phyloP scores from a whole-genome alignment of 2,329 filamentous ascomycete species.

The Emergomyces pasteurianus region DNA sequence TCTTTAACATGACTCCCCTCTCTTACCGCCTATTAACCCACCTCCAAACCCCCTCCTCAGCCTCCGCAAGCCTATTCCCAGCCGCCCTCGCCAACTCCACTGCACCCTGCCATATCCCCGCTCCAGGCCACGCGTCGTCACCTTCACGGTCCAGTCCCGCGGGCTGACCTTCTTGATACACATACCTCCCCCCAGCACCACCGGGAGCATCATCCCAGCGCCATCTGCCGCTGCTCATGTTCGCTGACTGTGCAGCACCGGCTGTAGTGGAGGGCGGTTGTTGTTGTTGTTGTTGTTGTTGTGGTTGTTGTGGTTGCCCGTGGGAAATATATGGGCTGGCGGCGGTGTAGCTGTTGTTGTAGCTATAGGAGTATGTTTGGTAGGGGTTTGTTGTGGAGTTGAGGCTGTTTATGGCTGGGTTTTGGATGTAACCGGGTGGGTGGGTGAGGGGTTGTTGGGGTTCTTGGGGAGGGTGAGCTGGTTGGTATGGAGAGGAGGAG shows the following conservation, averaged over 20 bases:
- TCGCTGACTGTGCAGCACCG: background rate
- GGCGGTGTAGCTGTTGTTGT: background rate
- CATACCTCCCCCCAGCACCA: conserved; percentile 10
- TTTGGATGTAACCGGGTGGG: conserved; percentile 22
- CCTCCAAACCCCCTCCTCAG: conserved; percentile 35
- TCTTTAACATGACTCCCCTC: background rate
- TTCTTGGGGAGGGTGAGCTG: background rate
- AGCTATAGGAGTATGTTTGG: no score
- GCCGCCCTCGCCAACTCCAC: conserved; percentile 16
- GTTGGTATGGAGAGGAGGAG: background rate
- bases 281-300: no score
- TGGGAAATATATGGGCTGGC: background rate
- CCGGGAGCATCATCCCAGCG: conserved; percentile 9
- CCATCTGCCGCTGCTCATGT: conserved; percentile 1
- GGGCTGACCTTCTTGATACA: conserved; percentile 3
- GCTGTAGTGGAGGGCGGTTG: background rate
- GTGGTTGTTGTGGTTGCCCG: no score
- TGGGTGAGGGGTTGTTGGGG: conserved; percentile 14
- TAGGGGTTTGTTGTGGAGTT: no score
- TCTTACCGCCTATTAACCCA: conserved; percentile 20
- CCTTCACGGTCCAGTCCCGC: conserved; percentile 46
- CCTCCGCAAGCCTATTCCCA: conserved; percentile 32
- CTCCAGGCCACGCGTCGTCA: conserved; percentile 39
- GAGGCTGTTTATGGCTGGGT: conserved; percentile 10
- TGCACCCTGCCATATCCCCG: conserved; percentile 17